Base-by-base conservation (phyloP, 2,329 filamentous ascomycete species). In the Colletotrichum echinochloae region DNA sequence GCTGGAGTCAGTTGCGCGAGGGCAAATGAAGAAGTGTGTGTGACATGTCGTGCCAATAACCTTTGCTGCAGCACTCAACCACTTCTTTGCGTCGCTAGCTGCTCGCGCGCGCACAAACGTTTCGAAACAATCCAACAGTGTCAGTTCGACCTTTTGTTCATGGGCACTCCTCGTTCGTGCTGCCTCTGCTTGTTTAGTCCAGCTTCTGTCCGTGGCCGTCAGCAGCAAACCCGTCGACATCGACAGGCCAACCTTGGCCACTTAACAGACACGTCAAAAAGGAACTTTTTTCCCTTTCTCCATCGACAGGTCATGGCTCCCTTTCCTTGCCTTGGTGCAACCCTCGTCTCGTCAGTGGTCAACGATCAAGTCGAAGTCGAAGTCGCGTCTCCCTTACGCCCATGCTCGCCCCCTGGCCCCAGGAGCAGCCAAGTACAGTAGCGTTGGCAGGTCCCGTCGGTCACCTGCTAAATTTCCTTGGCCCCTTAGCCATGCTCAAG, bases 41-140 rank as follows among this genome's bases (percentile, higher is more conserved):
- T 60, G 61, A 71, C 63, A 67, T 68, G 71, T 68, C 62, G 68
- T 72, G 68, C 51, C 49, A 66, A 67, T 72, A 71, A 71, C 68
- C 68, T 72, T 67, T 67, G 49, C 63, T 60, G 69, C 65, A 71
- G 57, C 46, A 59, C 20, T 48, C 46, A 46, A 49, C 30, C 48
- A 54, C 20, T 28, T 51, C 30, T 64, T 64, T 18, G 54, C 59
- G 44, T 63, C 59, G 66, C 59, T 69, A 60, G 41, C 56, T 65
- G 54, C 33, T 60, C 60, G 65, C 60, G 46, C 48, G 65, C 52
- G 39, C 60, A 63, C 52, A 52, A 37, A 44, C 49, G 65, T 72
- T 72, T 72, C 65, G 56, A 72, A 73, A 72, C 71, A 54, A 16
- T 37, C 51, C 64, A 52, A 54, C 44, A 62, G 63, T 48, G 57